A percentile compares a stretch with the other conserved stretches of the same genome.
Conservation (phyloP, 2,329 filamentous ascomycete genomes). For the Arachnopeziza araneosa region DNA sequence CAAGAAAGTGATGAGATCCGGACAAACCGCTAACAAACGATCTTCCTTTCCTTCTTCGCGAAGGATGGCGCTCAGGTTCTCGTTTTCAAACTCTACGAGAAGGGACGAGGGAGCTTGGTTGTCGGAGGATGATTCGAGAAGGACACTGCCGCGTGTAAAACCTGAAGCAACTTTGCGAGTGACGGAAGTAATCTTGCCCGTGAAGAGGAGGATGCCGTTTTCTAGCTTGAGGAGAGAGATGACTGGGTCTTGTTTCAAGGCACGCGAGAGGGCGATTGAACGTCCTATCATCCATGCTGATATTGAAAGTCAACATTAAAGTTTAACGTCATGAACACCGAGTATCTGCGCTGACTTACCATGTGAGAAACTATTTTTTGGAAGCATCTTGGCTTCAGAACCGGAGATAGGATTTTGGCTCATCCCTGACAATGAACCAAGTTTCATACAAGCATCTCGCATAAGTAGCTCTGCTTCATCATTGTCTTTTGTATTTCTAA, state of each 20-base stretch:
- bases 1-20: conserved; percentile 30
- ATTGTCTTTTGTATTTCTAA: conserved; percentile 18
- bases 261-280: conserved; percentile 42
- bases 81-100: conserved; percentile 29
- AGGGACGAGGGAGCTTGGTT: conserved; percentile 6
- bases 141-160: conserved; percentile 26
- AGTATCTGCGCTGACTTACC: conserved; percentile 10
- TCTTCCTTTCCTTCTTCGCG: conserved; percentile 15
- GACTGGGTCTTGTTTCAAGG: conserved; percentile 24
- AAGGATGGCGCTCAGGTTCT: conserved; percentile 25
- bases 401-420: conserved; percentile 25
- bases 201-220: conserved; percentile 26
- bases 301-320: conserved; percentile 1
- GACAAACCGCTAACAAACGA: conserved; percentile 23
- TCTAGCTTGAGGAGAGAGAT: conserved; percentile 22
- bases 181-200: conserved; percentile 27
- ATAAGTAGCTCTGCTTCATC: conserved; percentile 25
- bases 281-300: conserved; percentile 48
- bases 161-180: conserved; percentile 23
- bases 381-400: conserved; percentile 24
- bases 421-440: conserved; percentile 26
- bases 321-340: too few species aligned
- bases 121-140: conserved; percentile 11
- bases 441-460: conserved; percentile 23
- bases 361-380: conserved; percentile 27